These are phyloP conservation scores for Ophiostoma tasmaniense DNA, from an alignment of 2,329 filamentous ascomycete species.

Conservation along the genomic window DNA sequence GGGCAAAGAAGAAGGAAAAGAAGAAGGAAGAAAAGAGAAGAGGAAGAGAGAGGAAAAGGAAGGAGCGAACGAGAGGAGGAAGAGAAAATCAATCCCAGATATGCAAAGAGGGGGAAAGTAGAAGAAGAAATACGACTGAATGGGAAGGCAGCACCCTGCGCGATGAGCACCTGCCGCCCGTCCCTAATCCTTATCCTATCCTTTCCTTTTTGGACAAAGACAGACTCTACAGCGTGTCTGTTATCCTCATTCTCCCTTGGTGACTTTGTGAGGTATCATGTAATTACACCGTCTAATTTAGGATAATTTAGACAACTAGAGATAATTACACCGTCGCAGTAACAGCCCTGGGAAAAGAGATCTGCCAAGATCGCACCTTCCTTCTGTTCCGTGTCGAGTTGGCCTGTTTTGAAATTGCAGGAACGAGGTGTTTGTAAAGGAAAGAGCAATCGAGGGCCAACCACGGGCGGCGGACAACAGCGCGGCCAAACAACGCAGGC, in stretches of 20 bases:
- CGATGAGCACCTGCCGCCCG: not conserved
- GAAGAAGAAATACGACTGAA: conserved; percentile 10
- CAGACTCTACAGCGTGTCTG: not conserved
- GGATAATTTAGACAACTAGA: conserved; percentile 1
- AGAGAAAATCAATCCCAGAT: not conserved
- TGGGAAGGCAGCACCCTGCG: conserved; percentile 5
- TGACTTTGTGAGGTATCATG: not conserved
- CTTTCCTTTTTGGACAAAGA: not conserved
- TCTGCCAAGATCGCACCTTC: conserved; percentile 14
- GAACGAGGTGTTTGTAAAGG: not conserved
- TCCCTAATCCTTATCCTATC: not conserved
- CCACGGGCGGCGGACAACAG: not conserved
- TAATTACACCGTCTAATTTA: conserved; percentile 1
- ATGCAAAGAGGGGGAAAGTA: conserved; percentile 13
- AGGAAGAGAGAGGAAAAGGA: conserved; percentile 1
- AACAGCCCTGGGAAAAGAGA: not conserved
- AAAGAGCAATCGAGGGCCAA: conserved; percentile 4
- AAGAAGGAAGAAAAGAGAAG: not conserved
- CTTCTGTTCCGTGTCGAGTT: not conserved
- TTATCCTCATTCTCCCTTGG: not conserved
- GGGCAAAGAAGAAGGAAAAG: not conserved
- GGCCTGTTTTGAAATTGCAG: conserved; percentile 10
- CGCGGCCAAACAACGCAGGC: not conserved
- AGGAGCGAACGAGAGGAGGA: conserved; percentile 1
- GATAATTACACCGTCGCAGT: not conserved